phyloP scores from a whole-genome alignment of 371 early-diverging fungal genomes.

The Mucor mucedo region DNA sequence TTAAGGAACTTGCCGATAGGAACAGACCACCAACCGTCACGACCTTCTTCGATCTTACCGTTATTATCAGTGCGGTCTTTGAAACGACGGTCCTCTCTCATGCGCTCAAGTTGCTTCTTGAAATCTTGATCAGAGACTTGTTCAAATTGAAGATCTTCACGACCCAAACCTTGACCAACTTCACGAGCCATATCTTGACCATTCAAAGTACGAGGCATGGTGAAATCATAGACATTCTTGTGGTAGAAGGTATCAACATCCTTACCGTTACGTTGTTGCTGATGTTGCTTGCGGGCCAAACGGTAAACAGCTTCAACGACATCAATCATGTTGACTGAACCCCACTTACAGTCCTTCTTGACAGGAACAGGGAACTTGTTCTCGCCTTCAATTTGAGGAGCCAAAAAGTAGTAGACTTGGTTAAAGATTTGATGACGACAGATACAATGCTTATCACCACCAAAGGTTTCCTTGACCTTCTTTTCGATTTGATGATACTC shows the following conservation, averaged over 20 bases:
- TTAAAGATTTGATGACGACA: conserved; percentile 31
- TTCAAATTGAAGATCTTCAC: conserved; percentile 27
- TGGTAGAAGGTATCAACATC: neutral
- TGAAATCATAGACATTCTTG: conserved; percentile 36
- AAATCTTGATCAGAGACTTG: conserved; percentile 23
- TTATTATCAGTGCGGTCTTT: conserved; percentile 27
- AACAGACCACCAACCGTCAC: conserved; percentile 31
- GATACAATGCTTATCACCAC: conserved; percentile 29
- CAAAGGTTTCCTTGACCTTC: conserved; percentile 31
- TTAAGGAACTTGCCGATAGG: conserved; percentile 45
- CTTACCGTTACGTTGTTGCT: conserved; percentile 1
- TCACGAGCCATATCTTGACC: conserved; percentile 33
- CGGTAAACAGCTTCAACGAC: conserved; percentile 34
- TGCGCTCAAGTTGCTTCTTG: conserved; percentile 29
- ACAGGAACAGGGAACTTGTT: conserved; percentile 34
- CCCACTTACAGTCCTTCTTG: conserved; percentile 35
- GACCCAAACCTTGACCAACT: conserved; percentile 35
- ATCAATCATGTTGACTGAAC: conserved; percentile 39
- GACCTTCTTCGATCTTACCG: conserved; percentile 13
- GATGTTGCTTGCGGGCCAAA: conserved; percentile 26
- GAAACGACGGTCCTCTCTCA: conserved; percentile 39
- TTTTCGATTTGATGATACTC: conserved; percentile 38
- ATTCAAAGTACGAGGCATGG: conserved; percentile 13
- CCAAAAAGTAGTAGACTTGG: conserved; percentile 44
- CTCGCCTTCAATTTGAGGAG: conserved; percentile 36